Evolutionary conservation across 495 filamentous ascomycete genomes (phyloP).

Genomic region (Aspergillus conjunctus): DNA sequence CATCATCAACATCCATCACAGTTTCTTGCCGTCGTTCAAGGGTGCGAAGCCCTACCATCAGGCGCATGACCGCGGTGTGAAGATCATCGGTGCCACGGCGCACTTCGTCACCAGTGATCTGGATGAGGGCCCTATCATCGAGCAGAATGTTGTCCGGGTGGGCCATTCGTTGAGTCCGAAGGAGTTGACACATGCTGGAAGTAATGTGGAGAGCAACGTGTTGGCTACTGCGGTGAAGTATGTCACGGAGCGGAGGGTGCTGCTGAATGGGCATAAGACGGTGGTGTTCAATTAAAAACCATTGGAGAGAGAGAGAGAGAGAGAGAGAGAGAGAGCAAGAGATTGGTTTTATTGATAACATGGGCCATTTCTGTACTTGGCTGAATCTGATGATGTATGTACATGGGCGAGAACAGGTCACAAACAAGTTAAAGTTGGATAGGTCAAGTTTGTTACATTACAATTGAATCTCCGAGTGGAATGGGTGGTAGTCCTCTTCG

Average conservation of each 20-base stretch:
- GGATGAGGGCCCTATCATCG: conserved; percentile 78
- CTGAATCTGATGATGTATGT: not conserved
- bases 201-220: conserved; percentile 75
- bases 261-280: conserved; percentile 72
- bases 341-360: not conserved
- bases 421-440: conserved; percentile 4
- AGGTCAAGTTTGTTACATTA: conserved; percentile 7
- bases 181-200: conserved; percentile 69
- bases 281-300: conserved; percentile 72
- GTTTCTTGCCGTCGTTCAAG: conserved; percentile 78
- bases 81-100: conserved; percentile 77
- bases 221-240: conserved; percentile 73
- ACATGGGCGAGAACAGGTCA: not conserved
- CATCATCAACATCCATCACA: conserved; percentile 84
- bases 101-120: conserved; percentile 77
- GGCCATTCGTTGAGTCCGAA: conserved; percentile 70
- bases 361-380: not conserved
- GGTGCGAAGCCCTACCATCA: conserved; percentile 82
- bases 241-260: conserved; percentile 68
- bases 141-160: conserved; percentile 71
- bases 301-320: not conserved
- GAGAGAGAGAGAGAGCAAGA: not conserved
- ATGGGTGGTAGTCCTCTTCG: conserved; percentile 50
- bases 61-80: conserved; percentile 74
- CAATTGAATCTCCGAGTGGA: conserved; percentile 26